Conservation (phyloP, 2,329 filamentous ascomycete genomes). For the Venturia effusa region DNA sequence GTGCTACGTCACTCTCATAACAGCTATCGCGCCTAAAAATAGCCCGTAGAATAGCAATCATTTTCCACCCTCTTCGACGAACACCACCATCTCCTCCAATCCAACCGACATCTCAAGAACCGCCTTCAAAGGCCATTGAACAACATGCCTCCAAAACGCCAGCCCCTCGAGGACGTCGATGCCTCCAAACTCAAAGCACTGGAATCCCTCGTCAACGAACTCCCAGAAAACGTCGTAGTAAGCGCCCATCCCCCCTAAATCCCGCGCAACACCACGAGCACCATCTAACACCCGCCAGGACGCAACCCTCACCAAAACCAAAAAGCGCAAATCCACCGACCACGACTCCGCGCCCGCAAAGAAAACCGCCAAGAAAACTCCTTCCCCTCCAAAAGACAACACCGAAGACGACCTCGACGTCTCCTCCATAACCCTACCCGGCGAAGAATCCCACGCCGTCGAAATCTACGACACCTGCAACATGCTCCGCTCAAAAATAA, state of each 20-base stretch:
- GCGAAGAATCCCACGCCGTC: slow-evolving; percentile 32
- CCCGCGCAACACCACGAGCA: neutral
- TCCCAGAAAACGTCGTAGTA: neutral
- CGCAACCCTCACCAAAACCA: neutral
- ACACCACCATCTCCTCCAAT: neutral
- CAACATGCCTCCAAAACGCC: neutral
- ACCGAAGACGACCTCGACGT: slow-evolving; percentile 25
- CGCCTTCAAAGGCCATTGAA: neutral
- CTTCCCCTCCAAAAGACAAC: neutral
- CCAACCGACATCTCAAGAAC: neutral
- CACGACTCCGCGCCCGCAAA: neutral
- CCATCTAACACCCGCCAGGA: neutral
- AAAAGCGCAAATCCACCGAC: neutral
- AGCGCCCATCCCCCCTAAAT: neutral
- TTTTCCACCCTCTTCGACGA: no score
- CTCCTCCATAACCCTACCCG: slow-evolving; percentile 28
- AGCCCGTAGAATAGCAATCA: no score
- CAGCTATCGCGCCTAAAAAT: neutral
- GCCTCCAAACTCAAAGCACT: neutral
- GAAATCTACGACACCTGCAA: slow-evolving; percentile 41
- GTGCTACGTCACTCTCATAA: neutral
- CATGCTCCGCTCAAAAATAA: slow-evolving; percentile 40
- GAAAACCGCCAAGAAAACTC: neutral
- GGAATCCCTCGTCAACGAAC: neutral
- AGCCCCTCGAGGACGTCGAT: neutral